Percentiles rank a stretch among this genome's conserved stretches.
These are phyloP conservation scores for Lactifluus subvellereus DNA, from an alignment of 768 basidiomycete genomes.

Conservation along the genomic window DNA sequence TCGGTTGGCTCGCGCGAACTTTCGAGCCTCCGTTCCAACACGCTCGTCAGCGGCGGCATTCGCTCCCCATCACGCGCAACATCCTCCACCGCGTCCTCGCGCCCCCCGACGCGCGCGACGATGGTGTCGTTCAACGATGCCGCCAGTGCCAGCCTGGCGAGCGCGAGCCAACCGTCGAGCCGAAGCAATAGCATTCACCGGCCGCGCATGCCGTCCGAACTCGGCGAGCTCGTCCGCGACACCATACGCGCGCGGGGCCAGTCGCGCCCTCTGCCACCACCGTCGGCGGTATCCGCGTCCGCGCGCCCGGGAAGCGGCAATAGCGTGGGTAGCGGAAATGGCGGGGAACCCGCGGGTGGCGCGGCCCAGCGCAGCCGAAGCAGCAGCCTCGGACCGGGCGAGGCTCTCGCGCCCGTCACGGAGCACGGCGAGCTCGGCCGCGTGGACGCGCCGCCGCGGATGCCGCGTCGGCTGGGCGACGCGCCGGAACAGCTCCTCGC, in stretches of 20 bases:
- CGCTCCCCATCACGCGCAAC: not conserved
- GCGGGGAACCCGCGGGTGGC: not conserved
- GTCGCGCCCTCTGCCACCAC: not conserved
- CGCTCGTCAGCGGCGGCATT: not conserved
- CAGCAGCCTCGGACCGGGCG: slow-evolving; percentile 17
- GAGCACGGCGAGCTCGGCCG: slow-evolving; percentile 17
- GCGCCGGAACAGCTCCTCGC: not conserved
- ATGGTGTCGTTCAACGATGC: slow-evolving; percentile 16
- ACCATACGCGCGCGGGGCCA: slow-evolving; percentile 8
- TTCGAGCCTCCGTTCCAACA: slow-evolving; percentile 26
- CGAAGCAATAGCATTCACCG: slow-evolving; percentile 20
- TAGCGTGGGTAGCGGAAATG: not conserved
- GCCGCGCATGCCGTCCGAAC: slow-evolving; percentile 13
- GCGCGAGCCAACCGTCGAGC: slow-evolving; percentile 15
- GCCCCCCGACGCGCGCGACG: slow-evolving; percentile 21
- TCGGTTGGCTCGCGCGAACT: slow-evolving; percentile 64
- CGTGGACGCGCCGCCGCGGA: not conserved
- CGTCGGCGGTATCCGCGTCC: not conserved
- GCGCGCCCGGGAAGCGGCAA: slow-evolving; percentile 6
- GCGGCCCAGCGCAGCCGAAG: slow-evolving; percentile 14
- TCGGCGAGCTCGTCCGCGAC: slow-evolving; percentile 20
- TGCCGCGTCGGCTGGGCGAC: not conserved
- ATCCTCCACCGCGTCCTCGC: slow-evolving; percentile 14
- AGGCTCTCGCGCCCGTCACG: slow-evolving; percentile 21
- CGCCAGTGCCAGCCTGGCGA: slow-evolving; percentile 11